Base-by-base conservation (phyloP, 768 basidiomycete genomes). In the Pholiota microspora region DNA sequence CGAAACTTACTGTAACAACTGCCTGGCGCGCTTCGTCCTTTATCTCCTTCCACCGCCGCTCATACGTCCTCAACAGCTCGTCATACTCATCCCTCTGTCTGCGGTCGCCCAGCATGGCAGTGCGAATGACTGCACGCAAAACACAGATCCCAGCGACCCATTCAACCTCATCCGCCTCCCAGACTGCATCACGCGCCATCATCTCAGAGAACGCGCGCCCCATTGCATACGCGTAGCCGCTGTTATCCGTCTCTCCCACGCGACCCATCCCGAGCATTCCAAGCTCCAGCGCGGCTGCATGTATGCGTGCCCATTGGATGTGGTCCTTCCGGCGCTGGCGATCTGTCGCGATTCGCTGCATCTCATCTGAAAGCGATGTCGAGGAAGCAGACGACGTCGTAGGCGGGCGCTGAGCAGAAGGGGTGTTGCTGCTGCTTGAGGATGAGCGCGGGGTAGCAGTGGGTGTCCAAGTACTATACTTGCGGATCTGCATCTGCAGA, bases 1-100 rank as follows among this genome's bases (percentile, higher is more conserved):
- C n/a, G 15, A 58, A n/a, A 58, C 77, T 61, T 40, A 82, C 84
- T 53, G 82, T 80, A 12, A 84, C 84, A 57, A 84, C 73, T 0
- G 78, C 77, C 65, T 86, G 84, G 56, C 84, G 69, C 12, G 81
- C 76, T 65, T 86, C 84, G 60, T 86, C 84, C 64, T 82, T 83
- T 56, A 86, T 85, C 64, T 86, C 84, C 63, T 85, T 86, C 84
- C 84, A 86, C 51, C 83, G 68, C n/a, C 77, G 71, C 61, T 86
- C 84, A 63, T 86, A 86, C 6, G 74, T 77, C 36, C 75, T 71
- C 63, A 85, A 51, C 18, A 86, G 60, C 27, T 78, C 78, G 50
- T 79, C 82, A 62, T 83, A 85, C 54, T 82, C 77, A 36, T 77
- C 73, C 56, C 78, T 70, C 57, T 79, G 76, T 56, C 73, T 68